Evolutionary conservation across 2,329 filamentous ascomycete genomes (phyloP).

Genomic region (Colletotrichum euphorbiae): DNA sequence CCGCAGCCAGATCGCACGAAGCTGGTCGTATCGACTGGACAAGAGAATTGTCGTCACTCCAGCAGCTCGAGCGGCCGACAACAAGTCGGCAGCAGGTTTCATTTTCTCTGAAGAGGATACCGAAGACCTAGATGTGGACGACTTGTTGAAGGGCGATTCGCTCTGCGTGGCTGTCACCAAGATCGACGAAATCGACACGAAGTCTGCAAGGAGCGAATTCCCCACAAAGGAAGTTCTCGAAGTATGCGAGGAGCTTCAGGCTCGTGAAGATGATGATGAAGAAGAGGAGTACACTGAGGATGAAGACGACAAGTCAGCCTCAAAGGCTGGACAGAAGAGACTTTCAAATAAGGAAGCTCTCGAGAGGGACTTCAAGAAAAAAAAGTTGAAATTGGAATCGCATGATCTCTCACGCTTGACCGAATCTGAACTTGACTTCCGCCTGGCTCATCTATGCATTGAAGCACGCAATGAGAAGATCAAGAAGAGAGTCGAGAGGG

Average conservation of each 20-base stretch:
- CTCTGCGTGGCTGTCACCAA: conserved; percentile 38
- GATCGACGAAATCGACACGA: conserved; percentile 36
- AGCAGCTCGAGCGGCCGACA: conserved; percentile 39
- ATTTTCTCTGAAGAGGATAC: conserved; percentile 33
- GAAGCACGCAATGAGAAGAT: conserved; percentile 24
- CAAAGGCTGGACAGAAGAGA: background rate
- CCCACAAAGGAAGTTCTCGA: background rate
- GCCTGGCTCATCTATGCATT: conserved; percentile 32
- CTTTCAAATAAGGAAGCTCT: background rate
- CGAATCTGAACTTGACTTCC: background rate
- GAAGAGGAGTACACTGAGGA: background rate
- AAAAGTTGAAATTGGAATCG: too few species aligned
- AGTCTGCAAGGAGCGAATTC: conserved; percentile 21
- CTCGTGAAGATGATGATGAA: conserved; percentile 3
- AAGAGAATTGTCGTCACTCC: conserved; percentile 35
- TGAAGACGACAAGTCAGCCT: background rate
- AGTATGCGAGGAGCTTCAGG: background rate
- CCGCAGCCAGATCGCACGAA: conserved; percentile 28
- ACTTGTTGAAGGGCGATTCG: conserved; percentile 23
- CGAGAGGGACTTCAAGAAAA: too few species aligned
- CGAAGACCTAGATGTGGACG: conserved; percentile 36
- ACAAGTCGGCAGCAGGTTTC: conserved; percentile 36
- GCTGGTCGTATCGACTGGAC: conserved; percentile 23
- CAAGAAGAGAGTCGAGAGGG: conserved; percentile 8
- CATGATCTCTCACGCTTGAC: too few species aligned